A percentile compares a stretch with the other conserved stretches of the same genome.
Evolutionary conservation across 2,329 filamentous ascomycete species (phyloP).

Genomic region (Huntiella bhutanensis): DNA sequence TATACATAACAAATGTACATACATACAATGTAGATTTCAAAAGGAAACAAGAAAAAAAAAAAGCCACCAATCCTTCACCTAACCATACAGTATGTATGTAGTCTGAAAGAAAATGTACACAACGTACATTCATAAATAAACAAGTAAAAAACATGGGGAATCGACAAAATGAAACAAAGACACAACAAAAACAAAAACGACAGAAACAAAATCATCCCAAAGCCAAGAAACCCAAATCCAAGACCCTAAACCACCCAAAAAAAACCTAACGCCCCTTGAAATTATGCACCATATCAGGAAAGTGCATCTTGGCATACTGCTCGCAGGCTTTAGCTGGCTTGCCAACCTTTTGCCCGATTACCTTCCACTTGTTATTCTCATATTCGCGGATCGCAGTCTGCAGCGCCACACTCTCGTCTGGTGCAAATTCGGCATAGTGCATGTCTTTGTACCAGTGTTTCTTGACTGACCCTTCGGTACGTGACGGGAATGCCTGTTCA

Average conservation of each 20-base stretch:
- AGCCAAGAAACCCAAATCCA: constrained; percentile 1
- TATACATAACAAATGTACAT: constrained; percentile 1
- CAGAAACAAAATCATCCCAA: neutral
- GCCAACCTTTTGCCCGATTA: constrained; percentile 86
- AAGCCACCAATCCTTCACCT: neutral
- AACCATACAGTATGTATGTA: too few relatives aligned
- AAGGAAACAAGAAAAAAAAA: constrained; percentile 2
- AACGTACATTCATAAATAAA: neutral
- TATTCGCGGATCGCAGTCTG: constrained; percentile 96
- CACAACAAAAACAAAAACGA: neutral
- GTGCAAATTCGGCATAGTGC: constrained; percentile 97
- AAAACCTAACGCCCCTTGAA: constrained; percentile 8
- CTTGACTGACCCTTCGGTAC: constrained; percentile 95
- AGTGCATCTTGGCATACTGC: constrained; percentile 93
- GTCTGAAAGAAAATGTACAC: neutral
- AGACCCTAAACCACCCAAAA: neutral
- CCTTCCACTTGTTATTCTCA: constrained; percentile 97
- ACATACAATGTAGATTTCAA: neutral
- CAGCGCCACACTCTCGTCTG: constrained; percentile 75
- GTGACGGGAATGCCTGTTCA: constrained; percentile 62
- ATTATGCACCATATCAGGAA: constrained; percentile 28
- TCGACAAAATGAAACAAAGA: neutral
- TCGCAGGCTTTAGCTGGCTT: constrained; percentile 76
- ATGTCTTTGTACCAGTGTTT: constrained; percentile 99
- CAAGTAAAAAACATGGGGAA: neutral